Evolutionary conservation across 768 basidiomycete species (phyloP), one percentile per base, ranked within the genome.

Genomic region (Mycena filopes): DNA sequence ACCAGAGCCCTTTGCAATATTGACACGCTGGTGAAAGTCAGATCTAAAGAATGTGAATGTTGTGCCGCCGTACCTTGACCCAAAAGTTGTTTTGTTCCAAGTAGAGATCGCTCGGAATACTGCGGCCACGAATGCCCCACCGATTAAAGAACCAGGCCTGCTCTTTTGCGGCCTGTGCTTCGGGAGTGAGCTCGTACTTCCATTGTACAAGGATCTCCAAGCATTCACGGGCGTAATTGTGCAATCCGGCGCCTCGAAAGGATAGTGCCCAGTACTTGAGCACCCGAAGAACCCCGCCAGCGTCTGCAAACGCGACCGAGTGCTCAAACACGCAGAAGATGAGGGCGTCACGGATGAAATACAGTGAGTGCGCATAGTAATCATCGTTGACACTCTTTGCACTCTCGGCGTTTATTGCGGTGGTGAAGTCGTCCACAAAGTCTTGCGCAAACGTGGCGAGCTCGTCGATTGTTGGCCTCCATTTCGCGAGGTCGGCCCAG

Each of bases 211-310:
- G 43, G 0, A 73, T 33, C 43, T 76, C 69, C 18, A 61, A 45
- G 53, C 70, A 75, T 65, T 78, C 75, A 21, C 71, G 48, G 15
- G 75, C 77, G 56, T 81, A 79, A 60, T 81, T 81, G 45, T 75
- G 72, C 3, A 65, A 73, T 2, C 75, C 71, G 21, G 73, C 76
- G 1, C 77, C 78, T 8, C 76, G 74, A 49, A 76, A 79, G 23
- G 63, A 38, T 26, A 78, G 69, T 1, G 71, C 68, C 70, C 73
- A 75, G 18, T 66, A 72, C 51, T 75, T 72, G 15, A 78, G 60
- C 2, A 76, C 70, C 7, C 65, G 60, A 8, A 76, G 50, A 10
- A 79, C 59, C 7, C 71, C 65, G 0, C 77, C 77, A 23, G 75
- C 71, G 62, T 79, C 75, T 0, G 71, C 80, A 46, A 51, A 40